Evolutionary conservation across 148 eudicot genomes (phyloP).

Genomic region (Vaccinium darrowii): DNA sequence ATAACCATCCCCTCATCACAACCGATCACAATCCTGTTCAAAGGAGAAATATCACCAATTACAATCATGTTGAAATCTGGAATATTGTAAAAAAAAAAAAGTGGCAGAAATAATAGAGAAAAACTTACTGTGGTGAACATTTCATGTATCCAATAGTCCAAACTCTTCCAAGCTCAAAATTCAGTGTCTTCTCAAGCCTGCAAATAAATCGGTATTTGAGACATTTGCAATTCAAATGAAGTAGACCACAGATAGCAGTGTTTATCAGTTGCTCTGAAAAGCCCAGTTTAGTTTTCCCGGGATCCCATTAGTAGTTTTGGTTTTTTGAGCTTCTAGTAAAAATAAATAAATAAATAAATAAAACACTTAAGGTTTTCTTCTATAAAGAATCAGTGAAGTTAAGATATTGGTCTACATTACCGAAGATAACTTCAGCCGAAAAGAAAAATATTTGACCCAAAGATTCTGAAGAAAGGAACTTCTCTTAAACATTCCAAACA

Average conservation of each 20-base stretch:
- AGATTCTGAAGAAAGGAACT: not conserved
- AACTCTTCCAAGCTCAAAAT: slow-evolving; percentile 87
- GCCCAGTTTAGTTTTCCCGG: not conserved
- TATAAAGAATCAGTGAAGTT: not conserved
- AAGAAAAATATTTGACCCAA: too few relatives aligned
- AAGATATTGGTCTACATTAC: too few relatives aligned
- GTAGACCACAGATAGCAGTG: not conserved
- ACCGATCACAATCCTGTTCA: slow-evolving; percentile 25
- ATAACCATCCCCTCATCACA: slow-evolving; percentile 24
- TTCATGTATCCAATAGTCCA: slow-evolving; percentile 82
- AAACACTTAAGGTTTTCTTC: too few relatives aligned
- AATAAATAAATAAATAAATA: too few relatives aligned
- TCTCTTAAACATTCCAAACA: not conserved
- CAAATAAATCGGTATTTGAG: slow-evolving; percentile 18
- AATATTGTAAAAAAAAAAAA: not conserved
- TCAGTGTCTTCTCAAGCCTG: slow-evolving; percentile 86
- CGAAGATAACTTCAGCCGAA: too few relatives aligned
- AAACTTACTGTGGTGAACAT: slow-evolving; percentile 65
- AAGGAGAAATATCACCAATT: not conserved
- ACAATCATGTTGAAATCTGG: not conserved
- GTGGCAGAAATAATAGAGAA: not conserved
- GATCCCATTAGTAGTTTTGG: too few relatives aligned
- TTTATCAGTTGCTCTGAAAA: too few relatives aligned
- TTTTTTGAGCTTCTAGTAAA: too few relatives aligned
- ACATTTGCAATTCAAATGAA: not conserved